A percentile compares a stretch with the other conserved stretches of the same genome.
Conservation (phyloP, 2,329 filamentous ascomycete genomes). For the Dothistroma septosporum region DNA sequence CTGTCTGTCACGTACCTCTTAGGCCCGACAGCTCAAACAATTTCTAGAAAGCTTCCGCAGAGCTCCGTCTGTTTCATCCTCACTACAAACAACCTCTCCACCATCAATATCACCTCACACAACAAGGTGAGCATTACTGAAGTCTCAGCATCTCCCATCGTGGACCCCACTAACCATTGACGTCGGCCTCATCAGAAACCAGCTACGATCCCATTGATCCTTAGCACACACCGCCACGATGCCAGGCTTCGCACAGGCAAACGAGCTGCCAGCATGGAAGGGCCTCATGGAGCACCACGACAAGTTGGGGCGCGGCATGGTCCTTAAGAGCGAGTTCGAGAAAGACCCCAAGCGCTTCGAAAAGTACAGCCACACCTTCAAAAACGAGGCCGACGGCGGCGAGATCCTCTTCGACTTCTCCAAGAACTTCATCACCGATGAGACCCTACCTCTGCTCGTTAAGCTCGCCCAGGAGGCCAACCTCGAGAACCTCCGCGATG, state of each 20-base stretch:
- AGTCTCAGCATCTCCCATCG: background rate
- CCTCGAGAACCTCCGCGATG: slow-evolving; percentile 88
- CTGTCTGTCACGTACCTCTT: background rate
- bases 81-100: background rate
- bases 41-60: background rate
- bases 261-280: slow-evolving; percentile 76
- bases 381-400: slow-evolving; percentile 69
- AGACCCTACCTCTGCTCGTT: slow-evolving; percentile 80
- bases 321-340: slow-evolving; percentile 88
- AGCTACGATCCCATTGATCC: background rate
- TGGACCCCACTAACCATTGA: slow-evolving; percentile 19
- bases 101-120: background rate
- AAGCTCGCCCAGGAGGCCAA: slow-evolving; percentile 89
- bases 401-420: slow-evolving; percentile 98
- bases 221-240: slow-evolving; percentile 33
- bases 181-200: slow-evolving; percentile 24
- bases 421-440: slow-evolving; percentile 96
- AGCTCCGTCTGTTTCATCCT: background rate
- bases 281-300: slow-evolving; percentile 88
- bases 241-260: slow-evolving; percentile 73
- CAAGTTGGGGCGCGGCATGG: slow-evolving; percentile 78
- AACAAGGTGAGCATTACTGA: background rate
- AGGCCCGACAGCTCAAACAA: background rate
- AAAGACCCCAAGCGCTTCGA: slow-evolving; percentile 83
- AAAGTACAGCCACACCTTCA: slow-evolving; percentile 84